Conservation (phyloP, 2,329 filamentous ascomycete genomes). For the Penicillium sp. region DNA sequence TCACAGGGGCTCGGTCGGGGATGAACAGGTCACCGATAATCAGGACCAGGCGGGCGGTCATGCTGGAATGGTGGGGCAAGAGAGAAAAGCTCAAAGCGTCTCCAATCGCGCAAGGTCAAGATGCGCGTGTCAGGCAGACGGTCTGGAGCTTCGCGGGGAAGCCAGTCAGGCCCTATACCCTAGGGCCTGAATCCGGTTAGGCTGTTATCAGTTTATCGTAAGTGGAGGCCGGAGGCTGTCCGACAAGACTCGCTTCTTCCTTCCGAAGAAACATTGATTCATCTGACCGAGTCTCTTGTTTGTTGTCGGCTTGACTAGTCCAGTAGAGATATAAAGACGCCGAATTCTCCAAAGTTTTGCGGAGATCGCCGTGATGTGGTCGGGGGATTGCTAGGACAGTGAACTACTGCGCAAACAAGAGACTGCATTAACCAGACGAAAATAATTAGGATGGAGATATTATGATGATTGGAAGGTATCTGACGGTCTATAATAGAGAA, state of each 20-base stretch:
- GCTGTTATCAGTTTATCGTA: not conserved
- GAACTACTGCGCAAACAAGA: conserved; percentile 14
- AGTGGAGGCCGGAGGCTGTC: not conserved
- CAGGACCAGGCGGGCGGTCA: conserved; percentile 85
- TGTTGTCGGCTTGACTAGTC: conserved; percentile 10
- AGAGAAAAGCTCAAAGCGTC: conserved; percentile 24
- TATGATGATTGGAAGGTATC: not conserved
- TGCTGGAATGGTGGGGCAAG: conserved; percentile 35
- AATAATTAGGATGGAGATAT: not conserved
- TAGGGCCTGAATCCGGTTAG: conserved; percentile 2
- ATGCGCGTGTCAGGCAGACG: conserved; percentile 1
- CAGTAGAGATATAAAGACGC: conserved; percentile 4
- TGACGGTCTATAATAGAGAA: too few species aligned
- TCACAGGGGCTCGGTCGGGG: conserved; percentile 79
- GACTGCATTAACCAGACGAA: not conserved
- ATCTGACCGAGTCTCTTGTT: conserved; percentile 13
- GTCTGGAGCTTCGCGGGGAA: conserved; percentile 21
- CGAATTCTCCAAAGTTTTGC: conserved; percentile 2
- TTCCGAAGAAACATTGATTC: conserved; percentile 14
- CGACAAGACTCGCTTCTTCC: not conserved
- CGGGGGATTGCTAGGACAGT: conserved; percentile 2
- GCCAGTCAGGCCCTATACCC: conserved; percentile 20
- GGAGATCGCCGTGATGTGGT: conserved; percentile 15
- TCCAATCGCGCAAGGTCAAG: conserved; percentile 12
- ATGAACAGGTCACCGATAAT: conserved; percentile 94